These are phyloP conservation scores for Sisymbrium altissimum DNA, from an alignment of 345 rosid genomes.

Conservation along the genomic window DNA sequence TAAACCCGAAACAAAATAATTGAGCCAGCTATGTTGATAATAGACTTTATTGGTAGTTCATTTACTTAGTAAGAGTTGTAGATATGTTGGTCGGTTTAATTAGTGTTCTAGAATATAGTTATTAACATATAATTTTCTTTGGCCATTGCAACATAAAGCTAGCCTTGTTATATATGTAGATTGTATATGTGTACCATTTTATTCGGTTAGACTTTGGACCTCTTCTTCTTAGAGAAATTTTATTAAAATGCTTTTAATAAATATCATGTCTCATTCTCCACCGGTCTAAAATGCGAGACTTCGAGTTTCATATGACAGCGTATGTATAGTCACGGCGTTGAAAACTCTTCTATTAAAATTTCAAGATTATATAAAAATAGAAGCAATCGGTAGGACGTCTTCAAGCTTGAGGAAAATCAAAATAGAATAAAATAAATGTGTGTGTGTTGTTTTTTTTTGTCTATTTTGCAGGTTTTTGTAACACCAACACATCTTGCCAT, in stretches of 20 bases:
- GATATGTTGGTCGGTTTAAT: neutral
- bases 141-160: neutral
- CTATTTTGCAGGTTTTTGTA: constrained; percentile 55
- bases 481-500: constrained; percentile 88
- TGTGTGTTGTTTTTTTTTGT: neutral
- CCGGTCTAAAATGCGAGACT: constrained; percentile 26
- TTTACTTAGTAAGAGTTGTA: neutral
- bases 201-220: constrained; percentile 23
- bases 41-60: neutral
- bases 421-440: neutral
- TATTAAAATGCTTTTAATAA: neutral
- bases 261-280: constrained; percentile 6
- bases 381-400: constrained; percentile 6
- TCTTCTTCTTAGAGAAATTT: constrained; percentile 13
- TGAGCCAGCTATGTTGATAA: neutral
- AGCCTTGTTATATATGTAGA: neutral
- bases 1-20: neutral
- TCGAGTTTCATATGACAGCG: constrained; percentile 19
- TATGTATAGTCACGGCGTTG: constrained; percentile 28
- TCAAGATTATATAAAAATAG: neutral
- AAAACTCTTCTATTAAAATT: neutral
- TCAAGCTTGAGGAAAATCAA: neutral
- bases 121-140: neutral
- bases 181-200: neutral
- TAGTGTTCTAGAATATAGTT: neutral